Conservation (phyloP, 2,329 filamentous ascomycete genomes). For the Aureobasidium sp. region DNA sequence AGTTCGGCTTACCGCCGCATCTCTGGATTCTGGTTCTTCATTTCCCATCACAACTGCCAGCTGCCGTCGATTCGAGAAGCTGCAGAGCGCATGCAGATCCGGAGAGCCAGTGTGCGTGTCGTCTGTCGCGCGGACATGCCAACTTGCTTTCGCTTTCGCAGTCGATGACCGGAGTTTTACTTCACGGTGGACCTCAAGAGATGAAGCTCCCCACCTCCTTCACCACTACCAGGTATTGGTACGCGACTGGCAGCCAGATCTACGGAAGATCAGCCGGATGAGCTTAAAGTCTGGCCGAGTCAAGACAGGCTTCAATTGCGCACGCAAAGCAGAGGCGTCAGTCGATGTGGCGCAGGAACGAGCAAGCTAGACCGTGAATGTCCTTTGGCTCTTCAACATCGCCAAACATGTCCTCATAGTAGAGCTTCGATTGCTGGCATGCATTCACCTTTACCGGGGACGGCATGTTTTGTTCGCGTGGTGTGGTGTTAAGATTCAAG, state of each 20-base stretch:
- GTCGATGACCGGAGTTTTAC: background rate
- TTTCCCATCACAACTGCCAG: background rate
- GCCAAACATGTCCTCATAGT: background rate
- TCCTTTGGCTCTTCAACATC: background rate
- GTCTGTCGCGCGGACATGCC: background rate
- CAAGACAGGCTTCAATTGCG: background rate
- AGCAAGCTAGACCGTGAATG: background rate
- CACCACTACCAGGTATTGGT: background rate
- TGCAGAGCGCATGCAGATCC: background rate
- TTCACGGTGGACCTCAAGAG: background rate
- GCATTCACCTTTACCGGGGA: background rate
- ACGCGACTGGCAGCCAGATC: background rate
- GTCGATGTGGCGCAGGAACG: background rate
- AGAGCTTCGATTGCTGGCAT: background rate
- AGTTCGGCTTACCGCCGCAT: constrained; percentile 2
- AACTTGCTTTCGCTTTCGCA: background rate
- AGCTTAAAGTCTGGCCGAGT: constrained; percentile 5
- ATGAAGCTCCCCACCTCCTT: background rate
- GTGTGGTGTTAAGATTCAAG: constrained; percentile 10
- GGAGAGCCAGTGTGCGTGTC: background rate
- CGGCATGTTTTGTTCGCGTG: background rate
- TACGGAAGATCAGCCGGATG: constrained; percentile 1
- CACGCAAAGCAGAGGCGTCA: background rate
- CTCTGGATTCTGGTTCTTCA: constrained; percentile 1
- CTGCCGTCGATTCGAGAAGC: background rate